These are phyloP conservation scores for Poa pratensis DNA, from an alignment of 176 grass and related monocot species.

Conservation along the genomic window DNA sequence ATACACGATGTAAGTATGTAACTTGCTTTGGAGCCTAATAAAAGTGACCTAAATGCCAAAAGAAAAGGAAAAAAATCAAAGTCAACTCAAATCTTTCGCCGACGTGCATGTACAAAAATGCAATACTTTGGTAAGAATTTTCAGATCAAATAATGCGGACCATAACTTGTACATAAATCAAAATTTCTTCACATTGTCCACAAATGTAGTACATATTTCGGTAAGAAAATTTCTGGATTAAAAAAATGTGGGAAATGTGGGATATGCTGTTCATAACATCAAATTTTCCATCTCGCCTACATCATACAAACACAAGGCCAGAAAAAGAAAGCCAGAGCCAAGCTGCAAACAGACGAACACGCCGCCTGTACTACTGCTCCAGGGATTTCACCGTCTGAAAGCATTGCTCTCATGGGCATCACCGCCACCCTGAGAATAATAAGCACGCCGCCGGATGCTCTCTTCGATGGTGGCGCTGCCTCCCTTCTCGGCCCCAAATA, in stretches of 20 bases:
- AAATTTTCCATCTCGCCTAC: neutral
- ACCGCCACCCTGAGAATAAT: slow-evolving; percentile 77
- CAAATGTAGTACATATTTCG: too few relatives aligned
- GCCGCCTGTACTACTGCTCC: neutral
- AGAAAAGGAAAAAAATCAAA: too few relatives aligned
- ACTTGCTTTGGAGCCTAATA: too few relatives aligned
- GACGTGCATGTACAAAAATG: neutral
- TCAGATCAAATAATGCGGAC: too few relatives aligned
- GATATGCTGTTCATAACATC: neutral
- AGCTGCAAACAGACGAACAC: neutral
- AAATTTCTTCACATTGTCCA: too few relatives aligned
- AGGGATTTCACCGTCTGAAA: slow-evolving; percentile 67
- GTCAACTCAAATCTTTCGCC: too few relatives aligned
- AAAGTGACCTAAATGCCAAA: too few relatives aligned
- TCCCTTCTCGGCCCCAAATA: slow-evolving; percentile 82
- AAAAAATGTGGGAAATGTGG: too few relatives aligned
- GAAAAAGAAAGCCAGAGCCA: neutral
- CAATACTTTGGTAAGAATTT: neutral
- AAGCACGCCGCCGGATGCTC: slow-evolving; percentile 84
- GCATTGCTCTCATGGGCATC: slow-evolving; percentile 82
- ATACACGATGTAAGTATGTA: too few relatives aligned
- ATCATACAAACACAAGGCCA: slow-evolving; percentile 21
- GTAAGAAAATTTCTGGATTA: too few relatives aligned
- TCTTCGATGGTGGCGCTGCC: slow-evolving; percentile 90
- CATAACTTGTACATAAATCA: too few relatives aligned